Evolutionary conservation across 2,329 filamentous ascomycete species (phyloP), one percentile per base, ranked within the genome.

Genomic region (Fusarium pseudograminearum): DNA sequence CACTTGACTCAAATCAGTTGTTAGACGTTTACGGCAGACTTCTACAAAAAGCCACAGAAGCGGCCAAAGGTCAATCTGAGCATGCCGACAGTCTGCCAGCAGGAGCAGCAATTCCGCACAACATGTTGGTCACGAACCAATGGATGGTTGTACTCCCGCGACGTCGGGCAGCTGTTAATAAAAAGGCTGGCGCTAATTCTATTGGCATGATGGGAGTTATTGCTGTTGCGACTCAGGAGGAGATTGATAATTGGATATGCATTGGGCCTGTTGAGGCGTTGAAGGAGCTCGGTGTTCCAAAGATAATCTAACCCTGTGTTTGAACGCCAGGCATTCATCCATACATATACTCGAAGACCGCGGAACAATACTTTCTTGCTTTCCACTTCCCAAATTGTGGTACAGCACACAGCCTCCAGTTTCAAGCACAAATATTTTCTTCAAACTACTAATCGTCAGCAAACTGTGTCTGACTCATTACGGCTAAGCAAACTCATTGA

Each of bases 341-440:
- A 30, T 30, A 5, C 4, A 16, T 34, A 16, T 34, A 16, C 16
- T 34, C 18, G 7, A 1, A 34, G 34, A 38, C 18, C 3, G 14
- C 52, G 1, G 16, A 34, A 0, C 67, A 67, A 42, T 62, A 67
- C 8, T 70, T 67, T 26, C 33, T 58, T 1, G 48, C 36, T 3
- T 63, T 53, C 20, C 15, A 38, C 2, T 14, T 24, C 3, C 12
- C 30, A 5, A 67, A 67, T 15, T 44, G 53, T 11, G 33, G 44
- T 3, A 42, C 57, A 36, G 57, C 57, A 3, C 67, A 59, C 5
- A 51, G 31, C 0, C 44, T 70, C 0, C 67, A 70, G 0, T 42
- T 67, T 1, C 67, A 70, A 1, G 52, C 62, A 3, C 48, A 62
- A 14, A 42, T 24, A 14, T 30, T 24, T 2, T 40, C 54, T n/a